These are phyloP conservation scores for Moesziomyces globuligerus DNA, from an alignment of 1,284 basidiomycete species.

Conservation along the genomic window DNA sequence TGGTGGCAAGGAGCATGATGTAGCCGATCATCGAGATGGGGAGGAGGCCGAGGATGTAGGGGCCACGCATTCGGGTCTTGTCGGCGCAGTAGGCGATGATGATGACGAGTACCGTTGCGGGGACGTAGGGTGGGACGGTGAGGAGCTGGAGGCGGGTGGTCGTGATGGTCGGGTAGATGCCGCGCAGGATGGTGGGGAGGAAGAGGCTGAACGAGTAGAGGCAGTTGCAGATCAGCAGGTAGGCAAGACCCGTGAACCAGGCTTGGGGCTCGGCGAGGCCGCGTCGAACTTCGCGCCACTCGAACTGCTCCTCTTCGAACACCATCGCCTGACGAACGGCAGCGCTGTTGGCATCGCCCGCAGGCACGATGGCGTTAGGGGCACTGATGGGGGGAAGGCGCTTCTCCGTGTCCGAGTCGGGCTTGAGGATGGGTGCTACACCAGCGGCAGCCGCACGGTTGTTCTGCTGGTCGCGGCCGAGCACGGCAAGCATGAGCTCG, in stretches of 20 bases:
- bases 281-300: constrained; percentile 49
- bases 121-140: constrained; percentile 55
- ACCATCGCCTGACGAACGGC: constrained; percentile 21
- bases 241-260: constrained; percentile 53
- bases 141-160: constrained; percentile 49
- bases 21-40: constrained; percentile 66
- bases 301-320: constrained; percentile 48
- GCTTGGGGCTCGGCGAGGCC: constrained; percentile 51
- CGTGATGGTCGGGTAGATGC: constrained; percentile 48
- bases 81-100: constrained; percentile 66
- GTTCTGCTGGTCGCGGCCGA: constrained; percentile 59
- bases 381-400: constrained; percentile 12
- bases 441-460: constrained; percentile 71
- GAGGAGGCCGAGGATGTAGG: constrained; percentile 64
- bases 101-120: constrained; percentile 64
- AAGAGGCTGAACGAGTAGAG: constrained; percentile 53
- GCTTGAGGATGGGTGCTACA: constrained; percentile 14
- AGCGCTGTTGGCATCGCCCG: constrained; percentile 1
- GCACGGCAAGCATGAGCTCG: constrained; percentile 70
- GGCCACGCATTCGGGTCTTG: constrained; percentile 62
- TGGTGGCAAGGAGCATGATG: constrained; percentile 55
- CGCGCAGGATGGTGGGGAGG: constrained; percentile 71
- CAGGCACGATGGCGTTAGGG: constrained; percentile 11
- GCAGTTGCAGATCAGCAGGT: constrained; percentile 48
- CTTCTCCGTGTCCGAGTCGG: constrained; percentile 11